Evolutionary conservation across 805 yeast species (phyloP).

Genomic region (Candida sithepensis): DNA sequence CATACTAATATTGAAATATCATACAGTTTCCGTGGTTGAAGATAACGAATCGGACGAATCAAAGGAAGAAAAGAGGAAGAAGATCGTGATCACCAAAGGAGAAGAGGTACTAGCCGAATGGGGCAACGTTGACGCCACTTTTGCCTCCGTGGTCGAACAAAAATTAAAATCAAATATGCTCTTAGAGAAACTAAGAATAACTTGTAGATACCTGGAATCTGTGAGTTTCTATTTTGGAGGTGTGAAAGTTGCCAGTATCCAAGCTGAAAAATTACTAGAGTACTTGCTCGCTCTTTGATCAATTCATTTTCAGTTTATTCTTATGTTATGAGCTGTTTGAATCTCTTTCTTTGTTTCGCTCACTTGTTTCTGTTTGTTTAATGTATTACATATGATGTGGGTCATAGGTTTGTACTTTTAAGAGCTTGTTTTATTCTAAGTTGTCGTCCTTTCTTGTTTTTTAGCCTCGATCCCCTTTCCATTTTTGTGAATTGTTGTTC

Average conservation of each 20-base stretch:
- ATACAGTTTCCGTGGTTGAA: constrained; percentile 6
- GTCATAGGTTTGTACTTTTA: neutral
- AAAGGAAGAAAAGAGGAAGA: neutral
- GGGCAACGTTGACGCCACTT: constrained; percentile 3
- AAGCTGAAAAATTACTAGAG: constrained; percentile 20
- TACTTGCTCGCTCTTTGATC: constrained; percentile 4
- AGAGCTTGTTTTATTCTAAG: no score
- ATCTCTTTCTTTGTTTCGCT: neutral
- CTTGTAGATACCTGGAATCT: constrained; percentile 17
- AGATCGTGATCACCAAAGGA: constrained; percentile 6
- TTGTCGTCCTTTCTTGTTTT: neutral
- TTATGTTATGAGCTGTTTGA: neutral
- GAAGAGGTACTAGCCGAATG: constrained; percentile 7
- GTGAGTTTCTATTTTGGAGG: constrained; percentile 19
- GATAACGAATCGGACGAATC: constrained; percentile 2
- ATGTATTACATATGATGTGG: neutral
- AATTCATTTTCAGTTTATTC: neutral
- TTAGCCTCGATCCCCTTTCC: neutral
- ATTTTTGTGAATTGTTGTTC: neutral
- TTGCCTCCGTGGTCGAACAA: constrained; percentile 4
- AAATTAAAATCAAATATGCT: constrained; percentile 8
- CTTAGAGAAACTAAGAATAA: constrained; percentile 17
- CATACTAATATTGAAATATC: constrained; percentile 11
- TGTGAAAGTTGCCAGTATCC: constrained; percentile 16
- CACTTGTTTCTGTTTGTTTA: neutral